Base-by-base conservation (phyloP, 345 rosid species). In the Arabidopsis suecica region DNA sequence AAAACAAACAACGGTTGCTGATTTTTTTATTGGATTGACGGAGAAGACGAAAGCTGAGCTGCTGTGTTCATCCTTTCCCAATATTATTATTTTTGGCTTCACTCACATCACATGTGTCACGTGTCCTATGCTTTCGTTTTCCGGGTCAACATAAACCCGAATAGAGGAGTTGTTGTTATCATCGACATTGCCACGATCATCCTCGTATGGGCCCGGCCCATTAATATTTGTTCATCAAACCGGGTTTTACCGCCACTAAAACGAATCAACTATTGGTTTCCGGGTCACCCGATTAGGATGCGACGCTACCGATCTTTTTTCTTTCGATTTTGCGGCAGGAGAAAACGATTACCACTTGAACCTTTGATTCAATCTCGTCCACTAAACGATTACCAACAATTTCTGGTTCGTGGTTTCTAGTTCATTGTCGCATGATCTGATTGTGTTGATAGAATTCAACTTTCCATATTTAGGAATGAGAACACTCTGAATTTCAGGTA, bases 401-500 rank as follows among this genome's bases (percentile, higher is more conserved):
- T 16, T 16, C 18, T 16, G 7, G 32, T 37, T 56, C 30, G 16
- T 18, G 2, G 3, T 28, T 28, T 37, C 25, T 11, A 60, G 60
- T 45, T 44, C 2, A 22, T 48, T 34, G 16, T 37, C 23, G 42
- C 23, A 42, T 48, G 55, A 71, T 57, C 10, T 38, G 23, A 48
- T 60, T 48, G 50, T 37, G 12, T 23, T 40, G 55, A 42, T 51
- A 0, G 64, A 3, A 66, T 12, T 48, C 0, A 16, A n/a, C 64
- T 16, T 12, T 16, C 18, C 3, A 4, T 28, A 11, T 33, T 61
- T 67, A 6, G 25, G 73, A 25, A 82, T 84, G 83, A 72, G 71
- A 69, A 28, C 32, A 38, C 64, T 61, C 28, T 51, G 16, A 69
- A 63, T 79, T 65, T 56, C 47, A 33, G 75, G 6, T 80, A 78